Evolutionary conservation across 2,329 filamentous ascomycete genomes (phyloP).

Genomic region (Trichoderma endophyticum): DNA sequence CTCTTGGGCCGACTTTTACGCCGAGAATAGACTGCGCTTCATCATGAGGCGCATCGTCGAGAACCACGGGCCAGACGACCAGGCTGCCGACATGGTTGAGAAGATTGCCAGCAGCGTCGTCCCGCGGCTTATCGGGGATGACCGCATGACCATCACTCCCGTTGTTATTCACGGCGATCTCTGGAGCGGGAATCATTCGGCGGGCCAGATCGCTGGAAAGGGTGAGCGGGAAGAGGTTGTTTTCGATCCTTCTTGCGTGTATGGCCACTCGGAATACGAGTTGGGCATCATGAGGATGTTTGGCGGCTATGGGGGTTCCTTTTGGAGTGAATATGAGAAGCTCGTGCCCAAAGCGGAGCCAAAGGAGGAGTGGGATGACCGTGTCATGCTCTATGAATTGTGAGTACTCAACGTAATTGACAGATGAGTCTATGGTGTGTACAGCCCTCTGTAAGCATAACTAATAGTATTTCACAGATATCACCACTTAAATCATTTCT

Average conservation of each 20-base stretch:
- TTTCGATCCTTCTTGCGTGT: constrained; percentile 77
- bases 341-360: constrained; percentile 79
- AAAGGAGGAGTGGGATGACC: constrained; percentile 77
- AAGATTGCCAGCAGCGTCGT: constrained; percentile 63
- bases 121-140: constrained; percentile 69
- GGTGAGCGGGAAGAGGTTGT: constrained; percentile 68
- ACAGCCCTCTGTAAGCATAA: background rate
- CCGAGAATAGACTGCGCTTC: constrained; percentile 66
- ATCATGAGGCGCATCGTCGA: constrained; percentile 58
- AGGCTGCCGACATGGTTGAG: constrained; percentile 63
- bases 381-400: constrained; percentile 77
- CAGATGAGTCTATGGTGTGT: background rate
- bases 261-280: constrained; percentile 86
- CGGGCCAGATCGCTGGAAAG: constrained; percentile 57
- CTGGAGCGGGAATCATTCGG: constrained; percentile 83
- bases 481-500: constrained; percentile 86
- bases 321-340: constrained; percentile 74
- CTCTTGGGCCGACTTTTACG: constrained; percentile 85
- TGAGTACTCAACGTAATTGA: constrained; percentile 43
- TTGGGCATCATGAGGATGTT: constrained; percentile 97
- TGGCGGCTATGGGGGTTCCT: constrained; percentile 72
- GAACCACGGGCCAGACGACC: constrained; percentile 62
- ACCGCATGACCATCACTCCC: constrained; percentile 62
- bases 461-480: constrained; percentile 52
- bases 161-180: constrained; percentile 87